Evolutionary conservation across 352 stramenopile species (phyloP), one percentile per base, ranked within the genome.

Genomic region (Saprolegnia parasitica): DNA sequence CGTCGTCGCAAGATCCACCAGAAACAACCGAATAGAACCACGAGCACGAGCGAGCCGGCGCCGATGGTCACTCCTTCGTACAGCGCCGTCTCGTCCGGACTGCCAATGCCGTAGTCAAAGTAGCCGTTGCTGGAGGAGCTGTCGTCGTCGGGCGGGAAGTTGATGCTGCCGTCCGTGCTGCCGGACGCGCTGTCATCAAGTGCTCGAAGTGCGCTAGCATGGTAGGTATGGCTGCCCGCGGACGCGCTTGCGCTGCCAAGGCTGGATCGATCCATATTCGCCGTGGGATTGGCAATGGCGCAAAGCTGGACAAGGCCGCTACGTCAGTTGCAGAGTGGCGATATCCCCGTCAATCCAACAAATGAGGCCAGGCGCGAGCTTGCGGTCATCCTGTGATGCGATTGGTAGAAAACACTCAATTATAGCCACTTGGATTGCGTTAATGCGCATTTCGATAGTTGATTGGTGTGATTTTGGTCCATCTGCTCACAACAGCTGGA

Each of bases 31-130:
- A 11, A 4, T 3, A 60, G 35, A 40, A 60, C 24, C 13, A 60
- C 11, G 11, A 60, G 52, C 52, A 60, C 52, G 35, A 60, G 52
- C 11, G 11, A 60, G 20, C 52, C 52, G 20, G 52, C 52, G 16
- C 52, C 52, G 35, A 60, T 60, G 24, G 52, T 60, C 13, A 60
- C 52, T 3, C 52, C 52, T 60, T 60, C 3, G 52, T 60, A 60
- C n/a, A 60, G 35, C 35, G 52, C 52, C 16, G 52, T 26, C 20
- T 60, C 24, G 35, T 60, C 52, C 13, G 52, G 35, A 24, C 35
- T 60, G 35, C n/a, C 11, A 20, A 16, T 11, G n/a, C 11, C 52
- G 11, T 21, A 26, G 11, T 40, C 52, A 60, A 42, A 35, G 13
- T 16, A 26, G 42, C 10, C 11, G 10, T 35, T 35, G 29, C 29